phyloP scores from a whole-genome alignment of 768 basidiomycete genomes.

The Trametes maxima region DNA sequence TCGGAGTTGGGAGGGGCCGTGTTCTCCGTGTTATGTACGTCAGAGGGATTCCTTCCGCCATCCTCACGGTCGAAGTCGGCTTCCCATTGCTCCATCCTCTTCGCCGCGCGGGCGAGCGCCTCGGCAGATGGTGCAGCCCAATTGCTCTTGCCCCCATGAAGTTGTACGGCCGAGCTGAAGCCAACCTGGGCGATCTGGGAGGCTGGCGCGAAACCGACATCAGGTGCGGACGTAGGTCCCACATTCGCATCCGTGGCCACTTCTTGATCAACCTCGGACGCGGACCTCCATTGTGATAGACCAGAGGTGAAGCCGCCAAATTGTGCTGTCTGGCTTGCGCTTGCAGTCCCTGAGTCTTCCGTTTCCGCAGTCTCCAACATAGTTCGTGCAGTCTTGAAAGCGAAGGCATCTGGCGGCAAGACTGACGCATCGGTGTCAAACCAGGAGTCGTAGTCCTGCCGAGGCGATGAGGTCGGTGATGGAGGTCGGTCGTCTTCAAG shows the following conservation, averaged over 20 bases:
- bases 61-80: conserved; percentile 21
- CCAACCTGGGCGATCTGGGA: conserved; percentile 13
- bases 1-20: neutral
- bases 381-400: conserved; percentile 8
- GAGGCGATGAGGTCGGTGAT: conserved; percentile 6
- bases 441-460: conserved; percentile 24
- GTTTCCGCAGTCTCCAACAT: neutral
- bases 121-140: conserved; percentile 29
- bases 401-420: conserved; percentile 9
- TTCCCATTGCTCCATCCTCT: conserved; percentile 31
- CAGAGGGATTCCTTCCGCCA: neutral
- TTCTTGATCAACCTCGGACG: neutral
- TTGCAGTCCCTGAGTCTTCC: neutral
- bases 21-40: conserved; percentile 3
- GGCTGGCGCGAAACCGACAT: neutral
- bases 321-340: neutral
- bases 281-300: neutral
- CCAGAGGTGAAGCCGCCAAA: neutral
- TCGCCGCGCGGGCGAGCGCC: conserved; percentile 27
- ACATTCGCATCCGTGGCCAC: neutral
- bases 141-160: conserved; percentile 18
- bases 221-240: neutral
- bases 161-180: conserved; percentile 7
- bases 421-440: conserved; percentile 17
- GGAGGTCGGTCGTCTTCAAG: neutral